Evolutionary conservation across 1,284 basidiomycete genomes (phyloP), one percentile per base, ranked within the genome.

Genomic region (Neonothopanus nambi): DNA sequence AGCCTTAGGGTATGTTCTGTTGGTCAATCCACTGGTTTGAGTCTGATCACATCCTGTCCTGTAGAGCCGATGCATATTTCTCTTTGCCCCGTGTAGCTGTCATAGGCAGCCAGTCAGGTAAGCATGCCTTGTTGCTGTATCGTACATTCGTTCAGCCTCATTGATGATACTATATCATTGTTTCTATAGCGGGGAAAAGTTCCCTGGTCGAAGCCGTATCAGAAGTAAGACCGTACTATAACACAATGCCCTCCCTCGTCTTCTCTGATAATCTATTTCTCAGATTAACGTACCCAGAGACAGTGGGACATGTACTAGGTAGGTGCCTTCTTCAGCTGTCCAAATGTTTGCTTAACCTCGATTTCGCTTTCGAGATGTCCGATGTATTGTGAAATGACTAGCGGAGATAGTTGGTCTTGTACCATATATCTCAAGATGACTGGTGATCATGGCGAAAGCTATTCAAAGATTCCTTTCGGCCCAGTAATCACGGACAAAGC

Each of bases 201-300:
- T 84, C 82, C 0, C 61, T 84, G 0, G 78, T 84, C 0, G 82
- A 84, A 56, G 81, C 79, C 0, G 77, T 84, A 0, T 80, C 76
- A 13, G 79, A 78, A 9, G 82, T 84, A 61, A 42, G 75, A 7
- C 13, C 13, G n/a, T n/a, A n/a, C 6, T 36, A n/a, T 28, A 5
- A 28, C 11, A 28, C 26, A 28, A 5, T 28, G 11, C 26, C 11
- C 26, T 28, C 11, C 26, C 5, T 11, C 5, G 26, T 28, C 47
- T 3, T n/a, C 28, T 42, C 3, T 5, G 35, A 26, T 28, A 5
- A 20, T 38, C 42, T 41, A 61, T 5, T 40, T 36, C 21, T 13
- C 44, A 85, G 83, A 79, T 84, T 37, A 78, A 67, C 38, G 81
- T 84, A 20, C 82, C 82, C 15, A 69, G 82, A 15, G 81, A 84